Conservation (phyloP, 2,329 filamentous ascomycete genomes). For the Pestalotiopsis sp. region DNA sequence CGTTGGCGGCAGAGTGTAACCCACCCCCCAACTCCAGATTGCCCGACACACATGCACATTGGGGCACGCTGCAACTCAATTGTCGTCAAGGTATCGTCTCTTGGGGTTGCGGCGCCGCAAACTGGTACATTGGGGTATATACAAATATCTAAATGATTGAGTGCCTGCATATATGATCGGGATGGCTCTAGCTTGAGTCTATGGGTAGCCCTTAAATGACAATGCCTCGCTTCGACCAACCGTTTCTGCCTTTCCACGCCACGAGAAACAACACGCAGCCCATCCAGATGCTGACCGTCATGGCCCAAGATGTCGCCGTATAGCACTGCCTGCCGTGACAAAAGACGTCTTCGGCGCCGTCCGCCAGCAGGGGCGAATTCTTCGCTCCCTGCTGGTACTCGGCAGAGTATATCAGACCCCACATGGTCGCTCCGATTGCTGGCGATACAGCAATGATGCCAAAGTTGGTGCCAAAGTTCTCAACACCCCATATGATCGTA, state of each 20-base stretch:
- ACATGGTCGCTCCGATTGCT: slow-evolving; percentile 82
- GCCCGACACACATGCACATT: background rate
- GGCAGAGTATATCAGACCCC: slow-evolving; percentile 84
- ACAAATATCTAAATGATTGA: background rate
- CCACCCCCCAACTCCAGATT: background rate
- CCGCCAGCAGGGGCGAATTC: slow-evolving; percentile 33
- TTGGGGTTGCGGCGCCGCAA: background rate
- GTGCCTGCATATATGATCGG: background rate
- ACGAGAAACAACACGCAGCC: slow-evolving; percentile 71
- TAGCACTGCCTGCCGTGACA: slow-evolving; percentile 87
- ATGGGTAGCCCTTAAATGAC: slow-evolving; percentile 44
- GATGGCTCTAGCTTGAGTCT: background rate
- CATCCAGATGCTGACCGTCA: slow-evolving; percentile 76
- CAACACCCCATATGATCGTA: slow-evolving; percentile 96
- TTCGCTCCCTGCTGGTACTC: slow-evolving; percentile 72
- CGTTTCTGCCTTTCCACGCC: slow-evolving; percentile 78
- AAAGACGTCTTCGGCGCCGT: slow-evolving; percentile 48
- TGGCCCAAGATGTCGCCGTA: slow-evolving; percentile 79
- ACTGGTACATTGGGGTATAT: background rate
- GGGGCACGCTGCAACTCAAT: background rate
- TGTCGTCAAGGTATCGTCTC: background rate
- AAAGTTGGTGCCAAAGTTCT: slow-evolving; percentile 99
- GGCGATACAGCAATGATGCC: slow-evolving; percentile 92
- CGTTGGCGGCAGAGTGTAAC: background rate
- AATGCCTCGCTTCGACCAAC: slow-evolving; percentile 77